Evolutionary conservation across 371 early-diverging fungal genomes (phyloP).

Genomic region (Thermomucor indicae-seudaticae): DNA sequence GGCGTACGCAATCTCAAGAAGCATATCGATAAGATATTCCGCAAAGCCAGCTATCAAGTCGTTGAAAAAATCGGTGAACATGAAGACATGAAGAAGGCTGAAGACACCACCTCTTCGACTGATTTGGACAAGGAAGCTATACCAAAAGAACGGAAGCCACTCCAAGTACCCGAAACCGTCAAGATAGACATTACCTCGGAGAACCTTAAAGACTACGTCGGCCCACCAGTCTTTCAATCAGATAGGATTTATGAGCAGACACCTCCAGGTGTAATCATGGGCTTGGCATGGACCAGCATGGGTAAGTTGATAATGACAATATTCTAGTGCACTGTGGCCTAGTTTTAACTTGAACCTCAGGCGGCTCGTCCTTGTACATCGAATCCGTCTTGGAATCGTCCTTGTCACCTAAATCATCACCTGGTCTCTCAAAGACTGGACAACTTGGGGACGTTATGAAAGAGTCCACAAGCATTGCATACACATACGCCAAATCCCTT

Average conservation of each 20-base stretch:
- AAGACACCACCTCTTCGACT: slow-evolving; percentile 1
- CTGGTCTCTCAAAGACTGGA: slow-evolving; percentile 79
- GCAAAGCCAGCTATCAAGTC: slow-evolving; percentile 92
- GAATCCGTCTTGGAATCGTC: slow-evolving; percentile 89
- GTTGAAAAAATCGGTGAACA: slow-evolving; percentile 59
- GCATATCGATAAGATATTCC: slow-evolving; percentile 95
- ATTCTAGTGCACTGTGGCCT: not conserved
- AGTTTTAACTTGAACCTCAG: slow-evolving; percentile 23
- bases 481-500: slow-evolving; percentile 85
- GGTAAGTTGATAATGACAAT: slow-evolving; percentile 42
- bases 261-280: slow-evolving; percentile 94
- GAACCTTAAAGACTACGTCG: slow-evolving; percentile 89
- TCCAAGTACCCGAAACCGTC: slow-evolving; percentile 54
- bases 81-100: not conserved
- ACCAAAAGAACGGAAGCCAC: slow-evolving; percentile 30
- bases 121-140: slow-evolving; percentile 2
- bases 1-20: slow-evolving; percentile 97
- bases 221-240: slow-evolving; percentile 82
- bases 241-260: slow-evolving; percentile 90
- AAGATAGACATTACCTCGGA: slow-evolving; percentile 56
- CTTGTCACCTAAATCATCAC: slow-evolving; percentile 58
- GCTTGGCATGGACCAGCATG: slow-evolving; percentile 93
- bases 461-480: slow-evolving; percentile 91
- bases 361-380: slow-evolving; percentile 91
- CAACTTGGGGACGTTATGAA: slow-evolving; percentile 99